Evolutionary conservation across 2,329 filamentous ascomycete species (phyloP).

Genomic region (Xylaria sp.): DNA sequence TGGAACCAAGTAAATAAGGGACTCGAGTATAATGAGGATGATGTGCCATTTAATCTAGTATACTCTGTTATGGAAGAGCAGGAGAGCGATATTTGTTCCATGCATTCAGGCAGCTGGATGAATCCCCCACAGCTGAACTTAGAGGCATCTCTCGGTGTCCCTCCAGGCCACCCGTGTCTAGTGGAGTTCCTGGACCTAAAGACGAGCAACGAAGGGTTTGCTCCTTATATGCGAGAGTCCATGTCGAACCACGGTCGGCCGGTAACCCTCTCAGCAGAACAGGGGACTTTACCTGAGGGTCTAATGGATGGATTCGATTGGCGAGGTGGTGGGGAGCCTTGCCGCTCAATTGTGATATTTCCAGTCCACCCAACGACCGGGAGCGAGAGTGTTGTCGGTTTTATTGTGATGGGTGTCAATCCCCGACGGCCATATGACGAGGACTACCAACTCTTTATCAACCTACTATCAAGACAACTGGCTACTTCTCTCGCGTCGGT

Average conservation of each 20-base stretch:
- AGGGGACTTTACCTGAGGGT: conserved; percentile 71
- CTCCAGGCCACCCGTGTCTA: conserved; percentile 70
- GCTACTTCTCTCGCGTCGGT: conserved; percentile 85
- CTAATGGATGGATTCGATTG: conserved; percentile 75
- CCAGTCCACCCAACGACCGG: conserved; percentile 80
- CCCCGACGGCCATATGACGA: conserved; percentile 82
- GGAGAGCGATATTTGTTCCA: conserved; percentile 77
- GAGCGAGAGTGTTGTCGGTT: conserved; percentile 78
- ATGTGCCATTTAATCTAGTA: conserved; percentile 80
- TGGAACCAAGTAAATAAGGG: conserved; percentile 77
- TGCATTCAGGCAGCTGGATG: conserved; percentile 73
- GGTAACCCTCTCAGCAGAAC: conserved; percentile 73
- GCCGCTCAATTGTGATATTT: conserved; percentile 77
- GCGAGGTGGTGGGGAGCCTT: conserved; percentile 77
- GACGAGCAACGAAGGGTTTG: conserved; percentile 77
- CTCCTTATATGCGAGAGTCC: conserved; percentile 79
- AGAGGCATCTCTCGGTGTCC: conserved; percentile 77
- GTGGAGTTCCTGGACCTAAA: conserved; percentile 74
- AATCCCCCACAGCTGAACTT: conserved; percentile 73
- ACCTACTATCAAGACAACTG: conserved; percentile 78
- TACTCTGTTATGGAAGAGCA: conserved; percentile 79
- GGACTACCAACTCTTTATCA: conserved; percentile 82
- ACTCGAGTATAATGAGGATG: conserved; percentile 77
- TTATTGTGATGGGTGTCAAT: conserved; percentile 82
- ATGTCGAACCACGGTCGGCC: conserved; percentile 73